Base-by-base conservation (phyloP, 2,329 filamentous ascomycete genomes). In the Curvularia sp. region DNA sequence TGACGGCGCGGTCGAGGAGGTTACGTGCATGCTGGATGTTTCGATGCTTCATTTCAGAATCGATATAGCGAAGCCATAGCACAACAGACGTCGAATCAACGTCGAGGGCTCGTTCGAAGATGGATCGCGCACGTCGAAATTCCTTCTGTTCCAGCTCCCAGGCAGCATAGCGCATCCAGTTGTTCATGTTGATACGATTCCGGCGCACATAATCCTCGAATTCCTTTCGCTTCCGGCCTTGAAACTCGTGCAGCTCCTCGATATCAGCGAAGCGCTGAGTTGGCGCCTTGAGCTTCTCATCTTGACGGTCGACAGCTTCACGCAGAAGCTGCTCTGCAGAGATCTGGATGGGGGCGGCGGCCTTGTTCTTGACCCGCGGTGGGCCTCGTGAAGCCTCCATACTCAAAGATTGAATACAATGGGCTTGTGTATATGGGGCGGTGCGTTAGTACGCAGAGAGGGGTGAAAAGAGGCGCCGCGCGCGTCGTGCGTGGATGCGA, bases 61-160 rank as follows among this genome's bases (percentile, higher is more conserved):
- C 95, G 71, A 97, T 91, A 74, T 99, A 97, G 30, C 93, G 86
- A 66, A 96, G 88, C 94, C 93, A 97, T 59, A 97, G 81, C 57
- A 89, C 87, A 38, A 97, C 89, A 53, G 90, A 91, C 48, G 94
- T 96, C 53, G 92, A 86, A 71, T 96, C 92, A 39, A 95, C 92
- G 77, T 99, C 95, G 67, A 99, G 84, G 49, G 94, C 94, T 68
- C 95, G 87, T 81, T 99, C 95, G 71, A 98, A 99, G 72, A 99
- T 89, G 50, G 91, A 96, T 42, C 95, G 86, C 30, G 95, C 95
- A 55, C 95, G 90, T 7, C 90, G 88, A 78, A 92, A 97, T 81
- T 99, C 95, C 79, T 98, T 98, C 80, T 99, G 95, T 77, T 99
- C 94, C 60, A 98, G 85, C 81, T 99, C 95, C 92, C 93, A 99